Conservation (phyloP, 441 rosid species). For the Euphorbia schlechtendalii region DNA sequence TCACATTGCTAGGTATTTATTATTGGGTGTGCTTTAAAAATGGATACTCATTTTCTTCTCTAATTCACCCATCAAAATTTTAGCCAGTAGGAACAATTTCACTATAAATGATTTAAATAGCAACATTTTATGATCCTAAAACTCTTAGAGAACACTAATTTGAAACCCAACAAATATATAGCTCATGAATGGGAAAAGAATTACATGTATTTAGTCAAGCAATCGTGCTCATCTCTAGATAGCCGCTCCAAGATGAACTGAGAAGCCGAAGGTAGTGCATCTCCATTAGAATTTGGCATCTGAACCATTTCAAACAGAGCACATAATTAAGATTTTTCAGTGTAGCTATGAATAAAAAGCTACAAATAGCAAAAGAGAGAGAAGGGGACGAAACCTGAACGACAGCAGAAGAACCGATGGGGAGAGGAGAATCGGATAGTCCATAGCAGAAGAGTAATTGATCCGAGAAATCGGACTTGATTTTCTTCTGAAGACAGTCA, state of each 20-base stretch:
- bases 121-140: background rate
- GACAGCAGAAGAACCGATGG: slow-evolving; percentile 68
- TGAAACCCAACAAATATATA: background rate
- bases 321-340: background rate
- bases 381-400: slow-evolving; percentile 40
- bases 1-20: background rate
- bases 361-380: background rate
- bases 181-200: slow-evolving; percentile 12
- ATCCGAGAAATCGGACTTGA: slow-evolving; percentile 64
- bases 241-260: slow-evolving; percentile 54
- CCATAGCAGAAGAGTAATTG: slow-evolving; percentile 52
- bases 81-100: background rate
- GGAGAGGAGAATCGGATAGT: slow-evolving; percentile 62
- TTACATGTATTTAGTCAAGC: slow-evolving; percentile 59
- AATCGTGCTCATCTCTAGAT: slow-evolving; percentile 30
- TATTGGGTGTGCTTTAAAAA: background rate
- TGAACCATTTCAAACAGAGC: slow-evolving; percentile 29
- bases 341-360: background rate
- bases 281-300: slow-evolving; percentile 39
- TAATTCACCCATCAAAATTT: background rate
- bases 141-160: background rate
- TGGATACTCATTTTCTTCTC: background rate
- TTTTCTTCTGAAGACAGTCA: slow-evolving; percentile 63
- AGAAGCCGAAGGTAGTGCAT: slow-evolving; percentile 32
- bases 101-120: background rate